phyloP scores from a whole-genome alignment of 31 red algal species.

The Asparagopsis taxiformis region DNA sequence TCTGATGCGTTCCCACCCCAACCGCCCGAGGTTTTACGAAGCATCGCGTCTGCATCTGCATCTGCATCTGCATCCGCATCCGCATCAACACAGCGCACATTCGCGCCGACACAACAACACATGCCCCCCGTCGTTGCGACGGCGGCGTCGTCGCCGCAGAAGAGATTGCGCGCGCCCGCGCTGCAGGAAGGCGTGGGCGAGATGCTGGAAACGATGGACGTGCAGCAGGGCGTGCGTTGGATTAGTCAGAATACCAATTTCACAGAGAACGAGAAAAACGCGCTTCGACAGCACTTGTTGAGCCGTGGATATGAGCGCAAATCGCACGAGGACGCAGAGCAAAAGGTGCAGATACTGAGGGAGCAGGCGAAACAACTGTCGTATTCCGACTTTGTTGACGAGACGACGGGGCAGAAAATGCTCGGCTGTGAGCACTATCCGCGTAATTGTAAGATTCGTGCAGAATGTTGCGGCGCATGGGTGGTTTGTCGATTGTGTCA shows the following conservation, averaged over 20 bases:
- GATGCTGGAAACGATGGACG: too few relatives aligned
- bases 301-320: slow-evolving; percentile 32
- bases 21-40: too few relatives aligned
- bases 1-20: too few relatives aligned
- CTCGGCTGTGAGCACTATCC: slow-evolving; percentile 91
- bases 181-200: too few relatives aligned
- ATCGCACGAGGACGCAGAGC: slow-evolving; percentile 6
- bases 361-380: not conserved
- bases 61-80: too few relatives aligned
- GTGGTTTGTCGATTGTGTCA: slow-evolving; percentile 89
- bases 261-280: slow-evolving; percentile 46
- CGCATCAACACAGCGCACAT: too few relatives aligned
- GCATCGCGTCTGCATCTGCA: too few relatives aligned
- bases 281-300: slow-evolving; percentile 35
- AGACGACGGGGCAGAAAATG: slow-evolving; percentile 22
- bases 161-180: too few relatives aligned
- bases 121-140: too few relatives aligned
- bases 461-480: slow-evolving; percentile 73
- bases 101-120: too few relatives aligned
- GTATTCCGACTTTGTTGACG: slow-evolving; percentile 22
- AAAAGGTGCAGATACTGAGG: slow-evolving; percentile 2
- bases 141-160: too few relatives aligned
- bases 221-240: slow-evolving; percentile 25
- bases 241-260: slow-evolving; percentile 37
- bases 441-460: slow-evolving; percentile 61